Base-by-base conservation (phyloP, 805 yeast species). In the Ogataea pignaliae region DNA sequence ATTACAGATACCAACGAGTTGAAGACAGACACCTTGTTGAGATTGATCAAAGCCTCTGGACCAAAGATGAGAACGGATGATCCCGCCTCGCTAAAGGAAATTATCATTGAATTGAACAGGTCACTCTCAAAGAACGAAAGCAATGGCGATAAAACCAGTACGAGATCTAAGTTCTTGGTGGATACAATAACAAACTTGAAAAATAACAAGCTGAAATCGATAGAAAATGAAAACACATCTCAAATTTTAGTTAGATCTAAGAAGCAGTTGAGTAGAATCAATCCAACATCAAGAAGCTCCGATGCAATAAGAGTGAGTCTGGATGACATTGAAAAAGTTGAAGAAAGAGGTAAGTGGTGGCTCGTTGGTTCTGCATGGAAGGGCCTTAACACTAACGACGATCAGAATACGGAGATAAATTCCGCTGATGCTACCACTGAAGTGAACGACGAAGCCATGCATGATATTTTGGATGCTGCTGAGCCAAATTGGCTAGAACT, bases 321-420 rank as follows among this genome's bases (percentile, higher is more conserved):
- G 16, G 82, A 79, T 37, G 99, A 93, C 66, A 88, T 93, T 45
- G 79, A 77, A 39, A 79, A 78, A 48, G 74, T 88, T 18, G 86
- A 83, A 12, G 78, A 83, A 1, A 79, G 81, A 51, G 99, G 99
- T 45, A 93, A 91, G 65, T 93, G 99, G 99, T 93, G 99, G 99
- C 71, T 93, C 29, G 91, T 93, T 29, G 99, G 99, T 40, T 87
- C 98, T 1, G 96, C 99, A 0, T 93, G 97, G 97, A 87, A 81
- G 57, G 97, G 96, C 3, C 67, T 70, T 43, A 71, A 65, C 14
- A 13, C 34, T 18, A 50, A 41, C 12, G 37, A 43, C 16, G 45
- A 30, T 21, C 54, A 46, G 7, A 43, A 36, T 3, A 29, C 46
- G 3, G 52, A 44, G 14, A 38, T 17, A 2, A n/a, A 10, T n/a